phyloP scores from a whole-genome alignment of 148 eudicot species.

The Spergularia bocconei region DNA sequence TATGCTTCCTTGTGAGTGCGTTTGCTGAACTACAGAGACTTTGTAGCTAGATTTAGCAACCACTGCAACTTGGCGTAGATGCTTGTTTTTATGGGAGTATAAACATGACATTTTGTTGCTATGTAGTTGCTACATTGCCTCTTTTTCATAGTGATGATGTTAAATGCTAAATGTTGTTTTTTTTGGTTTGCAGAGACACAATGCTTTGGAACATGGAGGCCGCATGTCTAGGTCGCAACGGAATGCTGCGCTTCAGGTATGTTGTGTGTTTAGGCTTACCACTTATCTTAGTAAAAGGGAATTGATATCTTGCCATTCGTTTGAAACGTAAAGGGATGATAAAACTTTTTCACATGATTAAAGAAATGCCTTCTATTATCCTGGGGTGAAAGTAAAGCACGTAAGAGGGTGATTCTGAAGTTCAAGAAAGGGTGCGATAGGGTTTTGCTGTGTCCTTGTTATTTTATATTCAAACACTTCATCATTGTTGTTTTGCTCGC shows the following conservation, averaged over 20 bases:
- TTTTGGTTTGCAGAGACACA: conserved; percentile 63
- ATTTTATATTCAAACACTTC: background rate
- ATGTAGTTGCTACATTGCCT: too few species aligned
- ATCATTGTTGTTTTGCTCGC: conserved; percentile 16
- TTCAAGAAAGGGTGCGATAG: background rate
- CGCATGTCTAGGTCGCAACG: conserved; percentile 94
- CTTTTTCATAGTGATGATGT: background rate
- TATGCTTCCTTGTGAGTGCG: too few species aligned
- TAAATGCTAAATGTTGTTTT: conserved; percentile 1
- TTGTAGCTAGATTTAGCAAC: too few species aligned
- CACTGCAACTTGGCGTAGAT: too few species aligned
- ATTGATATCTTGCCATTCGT: background rate
- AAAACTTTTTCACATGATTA: background rate
- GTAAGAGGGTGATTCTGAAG: background rate
- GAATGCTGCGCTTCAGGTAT: conserved; percentile 84
- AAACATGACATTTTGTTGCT: too few species aligned
- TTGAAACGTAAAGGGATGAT: background rate
- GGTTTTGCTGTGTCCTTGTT: background rate
- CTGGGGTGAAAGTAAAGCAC: background rate
- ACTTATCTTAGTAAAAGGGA: background rate
- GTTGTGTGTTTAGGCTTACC: background rate
- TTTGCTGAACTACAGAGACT: too few species aligned
- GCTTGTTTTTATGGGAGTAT: too few species aligned
- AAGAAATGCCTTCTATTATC: background rate
- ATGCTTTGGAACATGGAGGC: conserved; percentile 93